These are phyloP conservation scores for Fusarium musae DNA, from an alignment of 2,329 filamentous ascomycete genomes.

Conservation along the genomic window DNA sequence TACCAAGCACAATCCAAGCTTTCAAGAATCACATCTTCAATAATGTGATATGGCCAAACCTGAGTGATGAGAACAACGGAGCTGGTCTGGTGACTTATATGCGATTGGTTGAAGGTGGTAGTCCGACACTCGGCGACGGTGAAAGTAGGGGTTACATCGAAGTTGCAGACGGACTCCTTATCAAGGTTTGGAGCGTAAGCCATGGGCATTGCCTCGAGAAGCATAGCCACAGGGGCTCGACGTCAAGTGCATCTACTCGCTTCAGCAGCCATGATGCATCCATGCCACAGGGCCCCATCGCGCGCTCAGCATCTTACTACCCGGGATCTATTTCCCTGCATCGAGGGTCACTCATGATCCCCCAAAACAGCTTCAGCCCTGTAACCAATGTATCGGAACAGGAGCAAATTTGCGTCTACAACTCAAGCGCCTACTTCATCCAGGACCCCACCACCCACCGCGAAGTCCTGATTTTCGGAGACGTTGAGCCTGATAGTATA, in stretches of 20 bases:
- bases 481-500: slow-evolving; percentile 91
- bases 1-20: slow-evolving; percentile 89
- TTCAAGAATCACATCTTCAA: slow-evolving; percentile 98
- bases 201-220: slow-evolving; percentile 89
- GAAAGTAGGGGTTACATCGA: slow-evolving; percentile 86
- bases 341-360: slow-evolving; percentile 46
- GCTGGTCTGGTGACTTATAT: slow-evolving; percentile 92
- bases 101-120: slow-evolving; percentile 88
- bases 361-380: slow-evolving; percentile 45
- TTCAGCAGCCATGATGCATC: slow-evolving; percentile 62
- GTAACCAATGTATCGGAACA: slow-evolving; percentile 46
- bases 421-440: slow-evolving; percentile 95
- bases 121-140: slow-evolving; percentile 82
- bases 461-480: slow-evolving; percentile 93
- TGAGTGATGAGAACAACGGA: slow-evolving; percentile 95
- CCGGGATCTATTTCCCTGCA: slow-evolving; percentile 23
- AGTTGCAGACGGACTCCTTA: slow-evolving; percentile 87
- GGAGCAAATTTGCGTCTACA: slow-evolving; percentile 75
- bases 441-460: slow-evolving; percentile 75
- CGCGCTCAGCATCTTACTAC: slow-evolving; percentile 44
- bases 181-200: slow-evolving; percentile 87
- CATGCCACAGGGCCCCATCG: slow-evolving; percentile 39
- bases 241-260: slow-evolving; percentile 61
- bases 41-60: slow-evolving; percentile 96
- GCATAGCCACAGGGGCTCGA: slow-evolving; percentile 71